phyloP scores from a whole-genome alignment of 495 filamentous ascomycete genomes.

The Penicillium paxilli region DNA sequence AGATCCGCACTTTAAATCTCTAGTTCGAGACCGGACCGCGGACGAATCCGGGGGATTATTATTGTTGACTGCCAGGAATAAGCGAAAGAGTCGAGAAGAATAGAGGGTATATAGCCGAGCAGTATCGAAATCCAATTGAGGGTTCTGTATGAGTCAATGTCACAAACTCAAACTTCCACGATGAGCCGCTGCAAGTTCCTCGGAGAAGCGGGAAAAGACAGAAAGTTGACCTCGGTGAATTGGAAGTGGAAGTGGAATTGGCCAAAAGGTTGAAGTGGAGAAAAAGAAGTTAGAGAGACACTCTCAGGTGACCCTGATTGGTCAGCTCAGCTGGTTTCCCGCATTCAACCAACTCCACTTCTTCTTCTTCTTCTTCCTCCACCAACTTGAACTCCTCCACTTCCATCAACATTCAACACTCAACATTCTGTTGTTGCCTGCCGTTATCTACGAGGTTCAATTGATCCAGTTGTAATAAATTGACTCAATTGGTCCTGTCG shows the following conservation, averaged over 20 bases:
- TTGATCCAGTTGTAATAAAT: background rate
- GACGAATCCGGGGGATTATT: conserved; percentile 10
- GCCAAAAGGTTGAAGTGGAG: no score
- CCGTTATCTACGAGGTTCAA: no score
- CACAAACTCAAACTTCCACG: conserved; percentile 4
- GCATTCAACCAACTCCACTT: background rate
- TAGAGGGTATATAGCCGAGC: no score
- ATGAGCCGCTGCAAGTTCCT: no score
- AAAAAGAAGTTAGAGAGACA: no score
- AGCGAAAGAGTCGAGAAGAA: no score
- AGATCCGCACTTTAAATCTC: conserved; percentile 10
- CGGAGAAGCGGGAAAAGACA: no score
- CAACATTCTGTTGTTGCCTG: no score
- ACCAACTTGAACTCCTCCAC: background rate
- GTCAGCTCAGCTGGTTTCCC: background rate
- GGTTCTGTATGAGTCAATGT: background rate
- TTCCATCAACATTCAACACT: background rate
- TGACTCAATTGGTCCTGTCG: no score
- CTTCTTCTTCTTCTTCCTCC: background rate
- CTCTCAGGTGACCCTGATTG: no score
- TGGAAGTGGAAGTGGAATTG: background rate
- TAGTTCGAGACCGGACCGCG: conserved; percentile 7
- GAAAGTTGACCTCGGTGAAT: conserved; percentile 24
- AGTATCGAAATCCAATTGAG: no score
- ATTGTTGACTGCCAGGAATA: no score